Percentiles rank a stretch among this genome's conserved stretches.
These are phyloP conservation scores for Mrakia blollopis DNA, from an alignment of 768 basidiomycete genomes.

Conservation along the genomic window DNA sequence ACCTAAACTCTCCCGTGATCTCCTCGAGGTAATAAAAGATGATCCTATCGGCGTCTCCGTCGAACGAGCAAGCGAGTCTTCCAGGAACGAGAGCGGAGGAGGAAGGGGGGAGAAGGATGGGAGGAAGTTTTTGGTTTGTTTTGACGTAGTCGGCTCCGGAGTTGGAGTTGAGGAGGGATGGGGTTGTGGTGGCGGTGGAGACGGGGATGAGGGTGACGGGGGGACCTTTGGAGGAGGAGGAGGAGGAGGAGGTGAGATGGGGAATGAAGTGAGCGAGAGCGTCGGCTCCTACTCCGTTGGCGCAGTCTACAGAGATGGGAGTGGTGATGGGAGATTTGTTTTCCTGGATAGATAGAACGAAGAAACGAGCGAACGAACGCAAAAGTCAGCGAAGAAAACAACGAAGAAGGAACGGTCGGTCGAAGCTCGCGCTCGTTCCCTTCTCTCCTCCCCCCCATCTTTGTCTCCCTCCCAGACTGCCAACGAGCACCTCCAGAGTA, in stretches of 20 bases:
- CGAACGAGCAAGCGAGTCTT: slow-evolving; percentile 84
- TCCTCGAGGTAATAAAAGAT: slow-evolving; percentile 86
- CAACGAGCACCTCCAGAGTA: not conserved
- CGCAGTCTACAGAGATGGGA: slow-evolving; percentile 83
- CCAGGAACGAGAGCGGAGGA: slow-evolving; percentile 42
- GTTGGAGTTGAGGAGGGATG: slow-evolving; percentile 71
- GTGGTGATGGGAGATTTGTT: slow-evolving; percentile 46
- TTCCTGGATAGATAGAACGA: slow-evolving; percentile 35
- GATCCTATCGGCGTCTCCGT: slow-evolving; percentile 94
- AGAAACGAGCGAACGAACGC: not conserved
- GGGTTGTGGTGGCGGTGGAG: slow-evolving; percentile 61
- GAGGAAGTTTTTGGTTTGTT: slow-evolving; percentile 80
- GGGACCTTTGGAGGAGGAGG: not conserved
- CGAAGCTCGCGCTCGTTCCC: not conserved
- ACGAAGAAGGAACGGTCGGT: not conserved
- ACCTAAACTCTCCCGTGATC: slow-evolving; percentile 67
- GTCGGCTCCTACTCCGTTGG: slow-evolving; percentile 90
- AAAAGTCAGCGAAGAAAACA: not conserved
- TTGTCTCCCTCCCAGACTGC: too few relatives aligned
- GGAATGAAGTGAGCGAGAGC: slow-evolving; percentile 51
- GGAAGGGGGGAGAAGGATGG: slow-evolving; percentile 51
- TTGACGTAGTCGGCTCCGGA: slow-evolving; percentile 98
- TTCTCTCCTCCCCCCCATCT: not conserved
- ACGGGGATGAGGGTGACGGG: slow-evolving; percentile 59
- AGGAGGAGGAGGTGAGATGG: not conserved